These are phyloP conservation scores for Neurospora cerealis DNA, from an alignment of 495 filamentous ascomycete species.

Conservation along the genomic window DNA sequence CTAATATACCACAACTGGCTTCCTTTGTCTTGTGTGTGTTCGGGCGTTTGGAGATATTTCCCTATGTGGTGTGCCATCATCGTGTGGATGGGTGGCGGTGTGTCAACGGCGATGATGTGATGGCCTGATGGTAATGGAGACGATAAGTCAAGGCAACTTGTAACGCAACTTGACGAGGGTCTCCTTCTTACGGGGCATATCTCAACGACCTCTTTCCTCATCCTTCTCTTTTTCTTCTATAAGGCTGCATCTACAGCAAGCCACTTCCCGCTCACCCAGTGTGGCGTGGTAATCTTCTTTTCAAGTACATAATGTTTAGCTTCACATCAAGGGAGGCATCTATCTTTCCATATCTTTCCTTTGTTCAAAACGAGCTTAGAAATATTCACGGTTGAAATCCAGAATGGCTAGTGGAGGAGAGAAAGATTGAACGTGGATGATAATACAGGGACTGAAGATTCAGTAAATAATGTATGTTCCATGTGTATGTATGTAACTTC, in stretches of 20 bases:
- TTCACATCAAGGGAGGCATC: neutral
- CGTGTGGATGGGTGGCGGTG: neutral
- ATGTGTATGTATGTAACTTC: neutral
- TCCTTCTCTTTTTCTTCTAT: neutral
- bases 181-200: neutral
- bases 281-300: neutral
- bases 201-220: neutral
- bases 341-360: neutral
- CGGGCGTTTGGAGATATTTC: neutral
- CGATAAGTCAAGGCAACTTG: neutral
- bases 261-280: neutral
- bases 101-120: neutral
- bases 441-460: neutral
- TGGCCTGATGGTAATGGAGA: neutral
- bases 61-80: neutral
- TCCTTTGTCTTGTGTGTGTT: neutral
- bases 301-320: neutral
- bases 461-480: too few species aligned
- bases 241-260: neutral
- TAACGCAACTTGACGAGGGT: neutral
- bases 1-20: neutral
- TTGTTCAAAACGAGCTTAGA: neutral
- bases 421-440: neutral
- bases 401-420: neutral
- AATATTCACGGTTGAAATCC: neutral